Base-by-base conservation (phyloP, 176 grass and related monocot genomes). In the Melocanna baccifera region DNA sequence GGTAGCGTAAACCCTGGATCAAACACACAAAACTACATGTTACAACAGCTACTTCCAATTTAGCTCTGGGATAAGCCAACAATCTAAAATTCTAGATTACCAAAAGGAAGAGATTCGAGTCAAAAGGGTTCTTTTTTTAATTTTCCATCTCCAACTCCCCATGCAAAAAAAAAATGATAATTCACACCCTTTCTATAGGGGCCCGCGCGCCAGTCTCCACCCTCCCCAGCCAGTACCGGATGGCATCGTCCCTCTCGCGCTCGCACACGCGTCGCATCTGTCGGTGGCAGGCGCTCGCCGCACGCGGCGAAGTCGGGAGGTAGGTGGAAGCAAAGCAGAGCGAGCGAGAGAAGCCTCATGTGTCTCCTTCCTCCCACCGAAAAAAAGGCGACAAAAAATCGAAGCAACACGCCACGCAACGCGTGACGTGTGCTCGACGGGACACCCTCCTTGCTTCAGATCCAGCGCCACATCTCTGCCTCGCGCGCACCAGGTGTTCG, bases 271-370 rank as follows among this genome's bases (percentile, higher is more conserved):
- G 81, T 67, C 58, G n/a, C 81, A 67, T 73, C 67, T 19, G 86
- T 88, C 80, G 55, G 73, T 26, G 86, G 28, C 6, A 70, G 61
- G 12, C 42, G 55, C 42, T 51, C 23, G 39, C 9, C 39, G n/a
- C 43, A 32, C 45, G 41, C 86, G 61, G n/a, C 82, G 71, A 84
- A n/a, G 79, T 26, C 43, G 77, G 39, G 46, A 1, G 75, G 76
- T 87, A 4, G 80, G 86, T 88, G 86, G 7, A 81, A 77, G 65
- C 80, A 53, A 71, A 64, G 16, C 63, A 37, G 12, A 75, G 59
- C 77, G 34, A 53, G 29, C 18, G 18, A 42, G 73, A 19, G 36
- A 30, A 29, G 53, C 53, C 28, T 34, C 25, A 10, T 1, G 62
- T 53, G 6, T 19, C 55, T 10, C 20, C 2, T 20, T 22, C 3